These are phyloP conservation scores for Geotrichum klebahnii DNA, from an alignment of 1,139 yeast species.

Conservation along the genomic window DNA sequence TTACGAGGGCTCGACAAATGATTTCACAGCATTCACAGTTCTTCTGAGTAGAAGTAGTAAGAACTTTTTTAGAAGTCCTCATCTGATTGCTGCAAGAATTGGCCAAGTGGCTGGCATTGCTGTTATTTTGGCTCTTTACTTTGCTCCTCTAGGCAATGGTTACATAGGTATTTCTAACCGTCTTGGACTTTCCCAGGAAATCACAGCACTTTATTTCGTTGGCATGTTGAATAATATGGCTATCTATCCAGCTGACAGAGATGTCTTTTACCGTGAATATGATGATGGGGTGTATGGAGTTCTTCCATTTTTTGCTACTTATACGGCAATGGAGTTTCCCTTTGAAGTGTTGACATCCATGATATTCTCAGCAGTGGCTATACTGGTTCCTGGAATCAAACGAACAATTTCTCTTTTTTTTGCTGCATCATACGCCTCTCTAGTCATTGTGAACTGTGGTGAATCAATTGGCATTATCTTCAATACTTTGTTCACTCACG, in stretches of 20 bases:
- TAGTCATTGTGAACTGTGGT: slow-evolving; percentile 64
- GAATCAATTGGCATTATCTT: slow-evolving; percentile 79
- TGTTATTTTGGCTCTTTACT: slow-evolving; percentile 61
- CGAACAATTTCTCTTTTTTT: slow-evolving; percentile 64
- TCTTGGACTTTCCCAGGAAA: slow-evolving; percentile 72
- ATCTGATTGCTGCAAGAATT: slow-evolving; percentile 61
- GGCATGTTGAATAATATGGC: slow-evolving; percentile 78
- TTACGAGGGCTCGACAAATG: slow-evolving; percentile 33
- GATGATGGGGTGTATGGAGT: slow-evolving; percentile 70
- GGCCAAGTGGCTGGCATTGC: slow-evolving; percentile 65
- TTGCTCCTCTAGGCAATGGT: slow-evolving; percentile 61
- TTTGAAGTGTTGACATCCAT: slow-evolving; percentile 61
- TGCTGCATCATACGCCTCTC: slow-evolving; percentile 53
- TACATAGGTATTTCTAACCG: slow-evolving; percentile 61
- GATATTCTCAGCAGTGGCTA: slow-evolving; percentile 57
- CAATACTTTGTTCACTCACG: slow-evolving; percentile 67
- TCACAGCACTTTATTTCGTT: slow-evolving; percentile 65
- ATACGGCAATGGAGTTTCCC: slow-evolving; percentile 68
- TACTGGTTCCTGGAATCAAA: slow-evolving; percentile 72
- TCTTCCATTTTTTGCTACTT: slow-evolving; percentile 60
- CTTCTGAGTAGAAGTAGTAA: slow-evolving; percentile 46
- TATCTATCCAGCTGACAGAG: slow-evolving; percentile 67
- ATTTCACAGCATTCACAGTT: slow-evolving; percentile 42
- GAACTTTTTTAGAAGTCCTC: slow-evolving; percentile 59
- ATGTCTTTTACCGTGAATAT: slow-evolving; percentile 73